Percentiles rank a stretch among this genome's conserved stretches.
Conservation (phyloP, 2,329 filamentous ascomycete species). For the Penicillium paneum region DNA sequence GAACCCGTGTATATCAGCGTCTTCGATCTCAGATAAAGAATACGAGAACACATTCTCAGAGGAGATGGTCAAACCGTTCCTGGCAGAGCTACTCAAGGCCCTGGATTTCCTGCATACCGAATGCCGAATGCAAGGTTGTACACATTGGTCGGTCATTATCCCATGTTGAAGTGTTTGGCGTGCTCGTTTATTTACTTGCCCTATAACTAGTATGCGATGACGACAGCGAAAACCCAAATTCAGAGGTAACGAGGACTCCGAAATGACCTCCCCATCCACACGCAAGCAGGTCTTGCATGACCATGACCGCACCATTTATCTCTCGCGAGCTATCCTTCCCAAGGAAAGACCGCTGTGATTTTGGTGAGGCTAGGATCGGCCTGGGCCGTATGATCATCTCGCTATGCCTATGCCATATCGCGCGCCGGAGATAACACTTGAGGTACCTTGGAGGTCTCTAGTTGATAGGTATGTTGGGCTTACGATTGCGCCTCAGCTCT, state of each 20-base stretch:
- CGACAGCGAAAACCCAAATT: slow-evolving; percentile 26
- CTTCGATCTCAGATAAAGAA: slow-evolving; percentile 20
- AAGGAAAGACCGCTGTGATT: slow-evolving; percentile 32
- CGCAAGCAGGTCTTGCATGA: slow-evolving; percentile 37
- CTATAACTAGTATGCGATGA: slow-evolving; percentile 27
- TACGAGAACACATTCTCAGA: slow-evolving; percentile 21
- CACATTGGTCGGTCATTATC: slow-evolving; percentile 26
- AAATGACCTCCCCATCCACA: slow-evolving; percentile 28
- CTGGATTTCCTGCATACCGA: slow-evolving; percentile 32
- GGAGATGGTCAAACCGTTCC: slow-evolving; percentile 11
- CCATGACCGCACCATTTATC: slow-evolving; percentile 35
- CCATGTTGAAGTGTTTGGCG: not conserved
- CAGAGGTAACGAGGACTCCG: slow-evolving; percentile 26
- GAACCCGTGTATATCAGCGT: slow-evolving; percentile 29
- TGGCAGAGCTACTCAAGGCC: slow-evolving; percentile 24
- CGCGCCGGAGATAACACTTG: slow-evolving; percentile 30
- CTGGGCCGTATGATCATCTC: slow-evolving; percentile 21
- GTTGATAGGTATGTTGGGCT: slow-evolving; percentile 35
- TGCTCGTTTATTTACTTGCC: not conserved
- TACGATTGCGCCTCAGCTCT: slow-evolving; percentile 35
- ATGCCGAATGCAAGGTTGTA: slow-evolving; percentile 23
- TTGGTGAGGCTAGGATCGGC: slow-evolving; percentile 31
- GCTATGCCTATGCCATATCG: slow-evolving; percentile 32
- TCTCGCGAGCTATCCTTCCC: slow-evolving; percentile 24
- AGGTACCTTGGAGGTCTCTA: slow-evolving; percentile 30